A percentile compares a stretch with the other conserved stretches of the same genome.
Conservation (phyloP, 2,329 filamentous ascomycete genomes). For the Hypoxylon sp. region DNA sequence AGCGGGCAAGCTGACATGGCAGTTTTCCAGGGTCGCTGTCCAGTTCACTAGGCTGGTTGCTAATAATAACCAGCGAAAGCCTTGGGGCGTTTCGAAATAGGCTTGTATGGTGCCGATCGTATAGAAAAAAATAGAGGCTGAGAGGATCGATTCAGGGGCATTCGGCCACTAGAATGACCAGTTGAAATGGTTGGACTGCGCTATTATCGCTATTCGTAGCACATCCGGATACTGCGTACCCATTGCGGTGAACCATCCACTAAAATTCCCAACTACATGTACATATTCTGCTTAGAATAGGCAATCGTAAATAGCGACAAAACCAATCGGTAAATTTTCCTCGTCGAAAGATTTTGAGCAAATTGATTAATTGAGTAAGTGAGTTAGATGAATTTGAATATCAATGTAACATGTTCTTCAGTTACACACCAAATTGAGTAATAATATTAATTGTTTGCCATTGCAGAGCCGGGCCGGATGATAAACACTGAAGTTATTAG, state of each 20-base stretch:
- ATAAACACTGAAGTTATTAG: slow-evolving; percentile 18
- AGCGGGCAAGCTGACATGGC: slow-evolving; percentile 38
- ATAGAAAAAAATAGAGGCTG: slow-evolving; percentile 32
- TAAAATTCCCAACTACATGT: slow-evolving; percentile 3
- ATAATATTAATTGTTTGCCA: slow-evolving; percentile 11
- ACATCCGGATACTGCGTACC: slow-evolving; percentile 9
- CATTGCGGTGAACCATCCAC: slow-evolving; percentile 5
- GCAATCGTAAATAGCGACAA: slow-evolving; percentile 7
- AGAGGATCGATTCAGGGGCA: slow-evolving; percentile 36
- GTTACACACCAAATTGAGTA: slow-evolving; percentile 12
- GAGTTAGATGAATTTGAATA: slow-evolving; percentile 8
- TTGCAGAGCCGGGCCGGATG: slow-evolving; percentile 30
- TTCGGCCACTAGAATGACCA: slow-evolving; percentile 33
- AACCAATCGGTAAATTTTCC: slow-evolving; percentile 25
- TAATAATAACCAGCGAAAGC: slow-evolving; percentile 38
- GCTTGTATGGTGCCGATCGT: slow-evolving; percentile 30
- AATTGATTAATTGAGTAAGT: slow-evolving; percentile 35
- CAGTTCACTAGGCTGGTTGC: slow-evolving; percentile 30
- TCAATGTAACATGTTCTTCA: slow-evolving; percentile 26
- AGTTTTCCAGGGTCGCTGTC: slow-evolving; percentile 15
- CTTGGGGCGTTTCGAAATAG: slow-evolving; percentile 32
- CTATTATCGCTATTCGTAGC: slow-evolving; percentile 26
- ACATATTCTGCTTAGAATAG: slow-evolving; percentile 18
- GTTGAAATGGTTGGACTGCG: slow-evolving; percentile 25
- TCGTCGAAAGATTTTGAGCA: slow-evolving; percentile 13